Conservation (phyloP, 1,139 yeast species). For the Geotrichum klebahnii region DNA sequence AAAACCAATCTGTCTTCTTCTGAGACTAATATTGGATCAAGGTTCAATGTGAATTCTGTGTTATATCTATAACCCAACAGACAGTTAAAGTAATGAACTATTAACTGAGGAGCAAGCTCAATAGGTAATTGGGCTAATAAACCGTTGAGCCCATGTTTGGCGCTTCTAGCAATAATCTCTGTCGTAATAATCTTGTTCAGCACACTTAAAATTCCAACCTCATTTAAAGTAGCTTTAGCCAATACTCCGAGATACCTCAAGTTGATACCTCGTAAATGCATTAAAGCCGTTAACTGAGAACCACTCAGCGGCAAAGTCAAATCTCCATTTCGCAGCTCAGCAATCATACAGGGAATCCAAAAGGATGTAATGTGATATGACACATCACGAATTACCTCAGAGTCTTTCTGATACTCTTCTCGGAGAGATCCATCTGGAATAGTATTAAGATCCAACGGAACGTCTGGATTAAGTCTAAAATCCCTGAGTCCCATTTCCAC, state of each 20-base stretch:
- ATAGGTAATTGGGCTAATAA: slow-evolving; percentile 50
- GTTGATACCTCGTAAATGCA: slow-evolving; percentile 84
- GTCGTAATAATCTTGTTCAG: slow-evolving; percentile 47
- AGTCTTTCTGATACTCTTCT: slow-evolving; percentile 47
- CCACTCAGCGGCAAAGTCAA: slow-evolving; percentile 77
- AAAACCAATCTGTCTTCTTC: neutral
- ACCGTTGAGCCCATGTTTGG: slow-evolving; percentile 67
- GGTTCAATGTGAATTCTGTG: neutral
- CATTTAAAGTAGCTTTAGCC: slow-evolving; percentile 18
- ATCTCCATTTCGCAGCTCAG: slow-evolving; percentile 48
- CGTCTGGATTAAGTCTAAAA: slow-evolving; percentile 74
- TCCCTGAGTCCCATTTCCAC: slow-evolving; percentile 55
- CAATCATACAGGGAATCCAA: slow-evolving; percentile 62
- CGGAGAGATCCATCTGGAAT: slow-evolving; percentile 44
- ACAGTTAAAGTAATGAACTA: slow-evolving; percentile 71
- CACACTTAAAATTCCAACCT: neutral
- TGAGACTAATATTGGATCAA: neutral
- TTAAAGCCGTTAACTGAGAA: slow-evolving; percentile 56
- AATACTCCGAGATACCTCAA: slow-evolving; percentile 72
- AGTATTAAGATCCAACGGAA: slow-evolving; percentile 46
- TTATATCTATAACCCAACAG: slow-evolving; percentile 41
- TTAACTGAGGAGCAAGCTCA: slow-evolving; percentile 53
- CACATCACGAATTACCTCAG: slow-evolving; percentile 62
- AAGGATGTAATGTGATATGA: slow-evolving; percentile 58
- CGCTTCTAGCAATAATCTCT: slow-evolving; percentile 75